phyloP scores from a whole-genome alignment of 225 moss, liverwort and hornwort genomes.

The Sphagnum tenellum region DNA sequence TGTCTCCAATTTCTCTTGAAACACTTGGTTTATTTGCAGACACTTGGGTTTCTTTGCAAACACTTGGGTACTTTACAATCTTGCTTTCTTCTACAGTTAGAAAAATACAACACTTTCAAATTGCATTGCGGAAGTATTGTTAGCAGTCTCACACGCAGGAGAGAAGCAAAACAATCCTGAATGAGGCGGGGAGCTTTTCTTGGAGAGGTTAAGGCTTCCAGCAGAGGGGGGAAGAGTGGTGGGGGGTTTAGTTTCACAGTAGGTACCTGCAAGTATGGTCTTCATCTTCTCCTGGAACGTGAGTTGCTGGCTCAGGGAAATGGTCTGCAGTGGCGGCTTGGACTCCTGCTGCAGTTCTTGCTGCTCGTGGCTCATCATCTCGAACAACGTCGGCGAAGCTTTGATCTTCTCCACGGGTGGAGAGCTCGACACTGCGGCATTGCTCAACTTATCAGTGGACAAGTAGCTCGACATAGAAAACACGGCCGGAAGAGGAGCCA shows the following conservation, averaged over 20 bases:
- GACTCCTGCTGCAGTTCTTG: conserved; percentile 57
- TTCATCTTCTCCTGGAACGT: conserved; percentile 66
- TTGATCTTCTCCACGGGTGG: conserved; percentile 76
- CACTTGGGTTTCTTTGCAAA: too few species aligned
- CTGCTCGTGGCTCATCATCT: conserved; percentile 88
- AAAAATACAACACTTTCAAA: conserved; percentile 5
- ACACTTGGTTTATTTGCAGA: too few species aligned
- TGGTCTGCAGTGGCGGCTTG: conserved; percentile 19
- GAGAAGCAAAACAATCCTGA: too few species aligned
- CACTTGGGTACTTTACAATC: too few species aligned
- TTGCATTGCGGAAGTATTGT: conserved; percentile 25
- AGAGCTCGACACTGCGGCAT: conserved; percentile 35
- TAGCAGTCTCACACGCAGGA: conserved; percentile 56
- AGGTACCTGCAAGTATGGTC: conserved; percentile 43
- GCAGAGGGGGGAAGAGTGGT: conserved; percentile 27
- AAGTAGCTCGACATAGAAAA: conserved; percentile 45
- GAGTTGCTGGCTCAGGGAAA: conserved; percentile 43
- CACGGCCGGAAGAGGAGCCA: conserved; percentile 15
- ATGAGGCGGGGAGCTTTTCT: conserved; percentile 1
- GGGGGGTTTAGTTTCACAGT: conserved; percentile 14
- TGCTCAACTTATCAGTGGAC: conserved; percentile 25
- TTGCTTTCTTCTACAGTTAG: too few species aligned
- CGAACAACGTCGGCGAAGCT: conserved; percentile 71
- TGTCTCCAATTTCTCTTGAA: too few species aligned
- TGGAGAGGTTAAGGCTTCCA: conserved; percentile 14